Conservation (phyloP, 768 basidiomycete genomes). For the Panaeolus papilionaceus region DNA sequence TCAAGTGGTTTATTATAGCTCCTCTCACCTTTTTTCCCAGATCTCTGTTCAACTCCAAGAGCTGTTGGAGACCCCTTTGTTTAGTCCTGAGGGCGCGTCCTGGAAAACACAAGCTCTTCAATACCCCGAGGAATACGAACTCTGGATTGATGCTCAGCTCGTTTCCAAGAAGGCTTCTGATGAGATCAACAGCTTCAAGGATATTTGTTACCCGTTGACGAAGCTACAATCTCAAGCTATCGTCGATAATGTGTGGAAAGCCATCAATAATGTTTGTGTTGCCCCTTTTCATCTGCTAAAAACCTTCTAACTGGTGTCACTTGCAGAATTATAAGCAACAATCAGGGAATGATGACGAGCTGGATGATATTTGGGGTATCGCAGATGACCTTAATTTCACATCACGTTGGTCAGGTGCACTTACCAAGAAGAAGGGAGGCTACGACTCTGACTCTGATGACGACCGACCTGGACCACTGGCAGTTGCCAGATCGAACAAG, state of each 20-base stretch:
- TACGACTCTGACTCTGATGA: conserved; percentile 35
- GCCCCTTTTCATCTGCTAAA: not conserved
- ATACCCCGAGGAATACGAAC: conserved; percentile 66
- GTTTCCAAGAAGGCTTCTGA: conserved; percentile 64
- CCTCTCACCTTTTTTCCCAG: conserved; percentile 39
- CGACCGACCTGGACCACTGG: conserved; percentile 22
- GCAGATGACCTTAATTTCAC: conserved; percentile 52
- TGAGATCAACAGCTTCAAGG: conserved; percentile 55
- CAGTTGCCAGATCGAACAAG: conserved; percentile 12
- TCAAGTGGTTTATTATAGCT: not conserved
- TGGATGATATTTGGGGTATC: conserved; percentile 72
- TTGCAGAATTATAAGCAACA: conserved; percentile 62
- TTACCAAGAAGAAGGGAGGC: conserved; percentile 32
- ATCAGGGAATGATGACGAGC: conserved; percentile 49
- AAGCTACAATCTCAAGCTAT: conserved; percentile 54
- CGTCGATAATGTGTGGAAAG: conserved; percentile 69
- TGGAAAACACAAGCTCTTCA: conserved; percentile 57
- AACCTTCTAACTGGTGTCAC: not conserved
- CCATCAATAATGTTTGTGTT: conserved; percentile 60
- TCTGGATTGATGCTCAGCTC: conserved; percentile 74
- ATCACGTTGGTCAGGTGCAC: conserved; percentile 66
- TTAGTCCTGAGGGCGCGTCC: conserved; percentile 57
- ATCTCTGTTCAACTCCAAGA: conserved; percentile 70
- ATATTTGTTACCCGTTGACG: conserved; percentile 63
- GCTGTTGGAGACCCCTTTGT: conserved; percentile 65